Percentiles rank a stretch among this genome's conserved stretches.
Evolutionary conservation across 306 rosid species (phyloP).

Genomic region (Neltuma alba): DNA sequence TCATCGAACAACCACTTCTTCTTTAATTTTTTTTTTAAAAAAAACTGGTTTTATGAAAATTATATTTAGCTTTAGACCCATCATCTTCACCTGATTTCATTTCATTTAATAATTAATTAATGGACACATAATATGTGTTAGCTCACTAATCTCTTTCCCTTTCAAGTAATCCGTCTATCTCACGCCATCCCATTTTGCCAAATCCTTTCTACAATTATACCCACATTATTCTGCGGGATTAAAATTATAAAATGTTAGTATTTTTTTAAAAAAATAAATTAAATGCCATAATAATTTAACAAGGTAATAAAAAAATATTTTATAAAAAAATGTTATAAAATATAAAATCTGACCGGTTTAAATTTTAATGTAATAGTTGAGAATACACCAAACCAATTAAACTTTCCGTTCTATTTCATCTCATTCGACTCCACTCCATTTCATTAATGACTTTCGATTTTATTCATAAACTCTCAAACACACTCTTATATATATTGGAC

Average conservation of each 20-base stretch:
- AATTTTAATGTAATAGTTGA: too few relatives aligned
- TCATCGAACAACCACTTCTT: constrained; percentile 49
- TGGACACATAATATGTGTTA: constrained; percentile 37
- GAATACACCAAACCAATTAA: too few relatives aligned
- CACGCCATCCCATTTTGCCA: constrained; percentile 27
- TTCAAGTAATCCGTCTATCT: constrained; percentile 43
- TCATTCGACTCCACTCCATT: too few relatives aligned
- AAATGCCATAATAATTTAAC: too few relatives aligned
- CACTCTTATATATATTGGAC: too few relatives aligned
- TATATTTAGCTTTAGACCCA: constrained; percentile 1
- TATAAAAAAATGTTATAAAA: too few relatives aligned
- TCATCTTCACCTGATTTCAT: constrained; percentile 37
- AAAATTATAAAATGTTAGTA: too few relatives aligned
- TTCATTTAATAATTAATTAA: not conserved
- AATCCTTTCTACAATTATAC: not conserved
- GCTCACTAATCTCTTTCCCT: constrained; percentile 59
- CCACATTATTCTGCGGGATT: not conserved
- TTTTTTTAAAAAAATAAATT: too few relatives aligned
- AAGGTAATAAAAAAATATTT: too few relatives aligned
- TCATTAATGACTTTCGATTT: too few relatives aligned
- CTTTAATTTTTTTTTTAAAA: not conserved
- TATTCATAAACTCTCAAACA: not conserved
- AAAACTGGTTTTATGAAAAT: not conserved
- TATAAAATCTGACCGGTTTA: too few relatives aligned
- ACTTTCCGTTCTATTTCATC: too few relatives aligned